phyloP scores from a whole-genome alignment of 140 eudicot species.

The Eryngium alpinum region DNA sequence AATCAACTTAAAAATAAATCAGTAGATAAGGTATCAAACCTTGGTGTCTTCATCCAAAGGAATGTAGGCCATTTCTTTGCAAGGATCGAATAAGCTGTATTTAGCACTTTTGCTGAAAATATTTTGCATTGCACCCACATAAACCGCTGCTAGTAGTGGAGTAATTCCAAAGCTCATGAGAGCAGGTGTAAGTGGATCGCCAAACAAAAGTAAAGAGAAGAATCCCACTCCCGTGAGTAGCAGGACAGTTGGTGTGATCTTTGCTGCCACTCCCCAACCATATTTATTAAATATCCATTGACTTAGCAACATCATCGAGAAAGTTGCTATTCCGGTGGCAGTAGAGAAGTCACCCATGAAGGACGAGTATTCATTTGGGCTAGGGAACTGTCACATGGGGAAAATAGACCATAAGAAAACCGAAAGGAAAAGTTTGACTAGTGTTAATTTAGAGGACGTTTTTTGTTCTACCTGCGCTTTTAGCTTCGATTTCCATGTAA shows the following conservation, averaged over 20 bases:
- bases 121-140: constrained; percentile 95
- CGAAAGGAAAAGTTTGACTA: not conserved
- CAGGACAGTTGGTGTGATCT: constrained; percentile 85
- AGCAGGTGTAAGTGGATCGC: constrained; percentile 71
- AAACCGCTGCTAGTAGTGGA: constrained; percentile 95
- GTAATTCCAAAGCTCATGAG: constrained; percentile 75
- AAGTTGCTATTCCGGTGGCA: constrained; percentile 89
- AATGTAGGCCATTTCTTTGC: constrained; percentile 99
- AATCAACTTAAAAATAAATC: not conserved
- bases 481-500: constrained; percentile 98
- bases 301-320: constrained; percentile 88
- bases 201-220: constrained; percentile 79
- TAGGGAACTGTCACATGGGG: constrained; percentile 59
- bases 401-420: not conserved
- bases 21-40: constrained; percentile 34
- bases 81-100: constrained; percentile 92
- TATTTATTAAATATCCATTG: constrained; percentile 86
- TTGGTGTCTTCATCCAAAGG: constrained; percentile 98
- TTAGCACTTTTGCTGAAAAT: constrained; percentile 97
- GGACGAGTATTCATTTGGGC: constrained; percentile 91
- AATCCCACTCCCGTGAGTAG: constrained; percentile 86
- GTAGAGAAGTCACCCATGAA: constrained; percentile 99
- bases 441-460: not conserved
- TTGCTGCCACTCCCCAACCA: constrained; percentile 99
- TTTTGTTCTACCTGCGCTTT: constrained; percentile 74